A percentile compares a stretch with the other conserved stretches of the same genome.
phyloP scores from a whole-genome alignment of 2,329 filamentous ascomycete genomes.

The Pestalotiopsis sp. region DNA sequence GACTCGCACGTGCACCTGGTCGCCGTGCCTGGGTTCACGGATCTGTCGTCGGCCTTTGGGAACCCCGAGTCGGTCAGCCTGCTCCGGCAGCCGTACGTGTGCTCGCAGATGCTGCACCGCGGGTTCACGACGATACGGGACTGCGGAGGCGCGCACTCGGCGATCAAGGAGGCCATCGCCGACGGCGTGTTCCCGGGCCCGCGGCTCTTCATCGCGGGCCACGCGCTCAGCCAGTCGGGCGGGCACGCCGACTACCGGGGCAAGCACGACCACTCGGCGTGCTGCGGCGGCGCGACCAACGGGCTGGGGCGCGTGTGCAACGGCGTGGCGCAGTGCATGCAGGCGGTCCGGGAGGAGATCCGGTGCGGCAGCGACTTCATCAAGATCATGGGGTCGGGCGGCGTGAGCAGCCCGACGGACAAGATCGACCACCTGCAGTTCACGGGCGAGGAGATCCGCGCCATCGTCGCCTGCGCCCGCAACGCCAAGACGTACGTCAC shows the following conservation, averaged over 20 bases:
- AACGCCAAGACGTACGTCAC: conserved; percentile 54
- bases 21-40: conserved; percentile 24
- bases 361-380: conserved; percentile 55
- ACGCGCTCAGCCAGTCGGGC: conserved; percentile 53
- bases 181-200: conserved; percentile 53
- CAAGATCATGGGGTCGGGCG: conserved; percentile 59
- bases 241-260: conserved; percentile 52
- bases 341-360: conserved; percentile 52
- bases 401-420: conserved; percentile 55
- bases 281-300: conserved; percentile 45
- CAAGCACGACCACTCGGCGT: conserved; percentile 43
- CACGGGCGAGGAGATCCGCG: conserved; percentile 52
- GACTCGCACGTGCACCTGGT: conserved; percentile 29
- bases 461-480: conserved; percentile 49
- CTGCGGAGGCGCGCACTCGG: conserved; percentile 51
- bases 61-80: conserved; percentile 31
- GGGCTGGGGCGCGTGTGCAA: conserved; percentile 48
- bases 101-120: conserved; percentile 48
- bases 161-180: conserved; percentile 51
- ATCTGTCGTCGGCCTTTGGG: conserved; percentile 24
- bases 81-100: conserved; percentile 45
- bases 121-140: conserved; percentile 58
- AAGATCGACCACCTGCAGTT: conserved; percentile 54
- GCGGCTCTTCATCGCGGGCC: conserved; percentile 51
- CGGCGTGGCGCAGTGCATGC: conserved; percentile 52